phyloP scores from a whole-genome alignment of 208 protist genomes.

The Leishmania arabica region DNA sequence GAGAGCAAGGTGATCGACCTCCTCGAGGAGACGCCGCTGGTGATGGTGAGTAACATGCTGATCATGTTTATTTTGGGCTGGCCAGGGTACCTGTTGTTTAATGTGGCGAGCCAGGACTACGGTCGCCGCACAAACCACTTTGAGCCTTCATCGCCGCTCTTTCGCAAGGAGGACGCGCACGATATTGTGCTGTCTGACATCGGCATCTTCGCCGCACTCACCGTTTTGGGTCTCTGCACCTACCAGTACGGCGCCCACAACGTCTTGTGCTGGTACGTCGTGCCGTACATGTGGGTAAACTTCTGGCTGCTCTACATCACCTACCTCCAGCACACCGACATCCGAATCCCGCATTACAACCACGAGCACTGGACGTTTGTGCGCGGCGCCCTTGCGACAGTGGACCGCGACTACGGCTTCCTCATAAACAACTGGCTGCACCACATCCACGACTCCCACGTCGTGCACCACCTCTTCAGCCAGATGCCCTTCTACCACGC shows the following conservation, averaged over 20 bases:
- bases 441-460: constrained; percentile 95
- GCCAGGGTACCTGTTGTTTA: constrained; percentile 88
- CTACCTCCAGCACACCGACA: constrained; percentile 94
- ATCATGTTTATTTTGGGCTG: constrained; percentile 89
- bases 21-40: constrained; percentile 73
- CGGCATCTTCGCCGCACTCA: constrained; percentile 60
- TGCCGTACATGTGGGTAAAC: constrained; percentile 91
- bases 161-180: constrained; percentile 65
- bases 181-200: constrained; percentile 80
- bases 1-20: constrained; percentile 61
- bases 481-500: constrained; percentile 95
- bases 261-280: constrained; percentile 78
- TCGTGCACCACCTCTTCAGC: constrained; percentile 95
- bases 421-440: constrained; percentile 88
- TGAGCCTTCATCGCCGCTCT: constrained; percentile 80
- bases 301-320: constrained; percentile 94
- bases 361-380: constrained; percentile 93
- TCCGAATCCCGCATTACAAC: constrained; percentile 90
- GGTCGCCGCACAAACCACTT: constrained; percentile 81
- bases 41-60: constrained; percentile 47
- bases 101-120: constrained; percentile 79
- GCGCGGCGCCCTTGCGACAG: constrained; percentile 89
- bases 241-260: constrained; percentile 61
- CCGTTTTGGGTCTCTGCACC: constrained; percentile 38
- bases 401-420: constrained; percentile 92